Evolutionary conservation across 305 asterid genomes (phyloP), one percentile per base, ranked within the genome.

Genomic region (Solanum chacoense): DNA sequence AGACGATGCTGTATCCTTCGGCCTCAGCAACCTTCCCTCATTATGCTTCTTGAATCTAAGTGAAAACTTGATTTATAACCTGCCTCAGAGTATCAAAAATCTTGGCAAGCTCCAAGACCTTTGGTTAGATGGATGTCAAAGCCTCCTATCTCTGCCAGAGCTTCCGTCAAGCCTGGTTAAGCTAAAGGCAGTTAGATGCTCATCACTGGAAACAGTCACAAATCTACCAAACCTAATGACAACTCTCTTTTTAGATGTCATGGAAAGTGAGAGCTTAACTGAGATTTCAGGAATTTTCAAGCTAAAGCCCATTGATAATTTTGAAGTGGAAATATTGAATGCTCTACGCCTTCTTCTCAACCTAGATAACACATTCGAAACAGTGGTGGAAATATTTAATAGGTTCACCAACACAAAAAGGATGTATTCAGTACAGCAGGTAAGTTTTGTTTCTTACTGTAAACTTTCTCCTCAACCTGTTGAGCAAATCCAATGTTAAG

Each of bases 211-310:
- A 75, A 75, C 26, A 31, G 40, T 87, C 45, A 72, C 73, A 87
- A 87, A 87, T 87, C 85, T 87, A 35, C 89, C 89, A 32, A 87
- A 87, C 69, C 85, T 87, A 45, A 28, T 29, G 86, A 18, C 77
- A 87, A 24, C 7, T 86, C 89, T 55, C 74, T 89, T 89, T 73
- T 79, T 74, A 84, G 40, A 38, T 81, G 77, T 76, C 26, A 20
- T n/a, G 73, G 87, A 78, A 65, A 85, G 91, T 86, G 69, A 45
- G 26, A 86, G 55, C 16, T 88, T 89, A 40, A 29, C 14, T 22
- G 89, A 86, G 89, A 77, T 86, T 86, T 75, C 84, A 74, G 89
- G 88, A 37, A 69, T 85, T 11, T 89, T 89, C 86, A 85, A 65
- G 86, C 77, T 86, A 76, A 71, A 38, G 31, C 40, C 87, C 71